Evolutionary conservation across 371 early-diverging fungal genomes (phyloP).

Genomic region (Circinella umbellata): DNA sequence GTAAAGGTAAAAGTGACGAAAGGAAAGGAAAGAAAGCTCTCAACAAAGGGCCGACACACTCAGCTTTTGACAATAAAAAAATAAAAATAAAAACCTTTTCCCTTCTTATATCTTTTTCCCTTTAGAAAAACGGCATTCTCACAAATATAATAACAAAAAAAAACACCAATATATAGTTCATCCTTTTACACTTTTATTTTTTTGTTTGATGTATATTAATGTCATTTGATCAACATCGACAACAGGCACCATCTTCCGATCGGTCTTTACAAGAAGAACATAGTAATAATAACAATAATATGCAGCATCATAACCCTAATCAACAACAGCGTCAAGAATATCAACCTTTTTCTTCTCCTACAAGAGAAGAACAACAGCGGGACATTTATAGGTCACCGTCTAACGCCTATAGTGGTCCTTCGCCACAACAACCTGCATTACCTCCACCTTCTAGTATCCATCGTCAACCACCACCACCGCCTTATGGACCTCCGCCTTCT

Average conservation of each 20-base stretch:
- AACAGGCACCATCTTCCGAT: conserved; percentile 30
- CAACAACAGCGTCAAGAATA: conserved; percentile 7
- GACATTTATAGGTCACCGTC: conserved; percentile 21
- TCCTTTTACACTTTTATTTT: too few relatives aligned
- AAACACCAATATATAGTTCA: too few relatives aligned
- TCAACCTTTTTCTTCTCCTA: conserved; percentile 5
- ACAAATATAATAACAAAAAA: neutral
- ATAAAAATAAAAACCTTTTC: neutral
- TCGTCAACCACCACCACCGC: conserved; percentile 8
- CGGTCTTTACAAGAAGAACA: conserved; percentile 3
- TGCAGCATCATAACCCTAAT: conserved; percentile 6
- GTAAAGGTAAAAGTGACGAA: too few relatives aligned
- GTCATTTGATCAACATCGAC: conserved; percentile 41
- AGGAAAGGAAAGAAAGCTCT: too few relatives aligned
- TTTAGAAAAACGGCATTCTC: neutral
- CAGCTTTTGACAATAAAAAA: neutral
- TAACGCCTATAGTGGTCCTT: conserved; percentile 20
- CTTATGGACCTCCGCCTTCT: too few relatives aligned
- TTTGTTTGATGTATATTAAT: conserved; percentile 16
- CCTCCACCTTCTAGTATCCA: conserved; percentile 11
- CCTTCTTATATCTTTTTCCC: neutral
- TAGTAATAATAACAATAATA: neutral
- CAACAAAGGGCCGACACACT: too few relatives aligned
- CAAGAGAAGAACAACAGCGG: conserved; percentile 19
- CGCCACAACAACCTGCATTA: conserved; percentile 11